Percentiles rank a stretch among this genome's conserved stretches.
These are phyloP conservation scores for Penicillium italicum DNA, from an alignment of 2,329 filamentous ascomycete species.

Conservation along the genomic window DNA sequence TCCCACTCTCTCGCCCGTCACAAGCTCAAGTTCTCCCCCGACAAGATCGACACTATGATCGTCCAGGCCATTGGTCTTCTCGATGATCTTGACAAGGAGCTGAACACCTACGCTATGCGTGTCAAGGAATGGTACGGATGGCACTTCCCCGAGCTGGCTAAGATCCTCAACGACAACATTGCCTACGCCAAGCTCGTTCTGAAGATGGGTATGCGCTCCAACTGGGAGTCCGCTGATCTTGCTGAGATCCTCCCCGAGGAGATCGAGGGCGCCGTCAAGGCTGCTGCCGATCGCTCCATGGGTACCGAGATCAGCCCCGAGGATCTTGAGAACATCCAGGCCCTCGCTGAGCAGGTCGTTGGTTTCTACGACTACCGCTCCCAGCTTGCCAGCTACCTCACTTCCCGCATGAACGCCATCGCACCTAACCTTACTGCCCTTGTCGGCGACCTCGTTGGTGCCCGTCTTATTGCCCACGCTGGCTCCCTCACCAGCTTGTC, in stretches of 20 bases:
- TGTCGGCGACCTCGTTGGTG: constrained; percentile 89
- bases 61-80: constrained; percentile 92
- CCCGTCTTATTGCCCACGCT: constrained; percentile 88
- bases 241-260: constrained; percentile 92
- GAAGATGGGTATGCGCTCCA: constrained; percentile 82
- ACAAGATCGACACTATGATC: constrained; percentile 99
- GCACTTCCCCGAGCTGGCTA: constrained; percentile 98
- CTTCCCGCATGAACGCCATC: constrained; percentile 92
- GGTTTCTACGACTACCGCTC: constrained; percentile 85
- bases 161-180: constrained; percentile 95
- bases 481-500: constrained; percentile 92
- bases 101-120: constrained; percentile 98
- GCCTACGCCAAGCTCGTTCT: constrained; percentile 88
- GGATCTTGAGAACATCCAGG: constrained; percentile 88
- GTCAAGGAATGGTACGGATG: constrained; percentile 99
- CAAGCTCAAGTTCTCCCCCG: constrained; percentile 97
- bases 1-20: constrained; percentile 95
- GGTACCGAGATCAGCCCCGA: constrained; percentile 93
- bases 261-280: constrained; percentile 86
- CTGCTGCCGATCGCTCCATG: constrained; percentile 95
- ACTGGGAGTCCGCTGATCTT: constrained; percentile 71
- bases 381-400: constrained; percentile 83
- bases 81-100: constrained; percentile 96
- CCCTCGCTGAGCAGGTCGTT: constrained; percentile 89
- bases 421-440: constrained; percentile 93